Conservation (phyloP, 2,329 filamentous ascomycete species). For the Phyllosticta citriasiana region DNA sequence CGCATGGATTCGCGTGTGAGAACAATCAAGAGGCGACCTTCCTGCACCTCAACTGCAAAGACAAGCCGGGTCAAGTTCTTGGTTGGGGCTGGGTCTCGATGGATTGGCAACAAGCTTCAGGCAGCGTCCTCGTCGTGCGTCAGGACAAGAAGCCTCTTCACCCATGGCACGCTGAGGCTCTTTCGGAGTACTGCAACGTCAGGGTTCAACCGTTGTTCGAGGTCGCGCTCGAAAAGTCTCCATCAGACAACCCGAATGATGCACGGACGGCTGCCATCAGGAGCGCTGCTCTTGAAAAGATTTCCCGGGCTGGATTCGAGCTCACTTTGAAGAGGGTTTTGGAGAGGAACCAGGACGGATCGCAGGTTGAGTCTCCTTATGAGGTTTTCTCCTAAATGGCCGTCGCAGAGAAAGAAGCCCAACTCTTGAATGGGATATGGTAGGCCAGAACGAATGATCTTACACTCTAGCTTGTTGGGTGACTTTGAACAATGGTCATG, state of each 20-base stretch:
- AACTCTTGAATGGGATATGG: too few relatives aligned
- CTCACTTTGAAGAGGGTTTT: too few relatives aligned
- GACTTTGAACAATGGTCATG: too few relatives aligned
- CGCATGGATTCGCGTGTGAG: background rate
- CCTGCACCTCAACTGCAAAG: background rate
- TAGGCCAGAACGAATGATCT: too few relatives aligned
- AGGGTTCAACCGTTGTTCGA: background rate
- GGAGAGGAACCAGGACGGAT: too few relatives aligned
- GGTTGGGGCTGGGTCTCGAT: background rate
- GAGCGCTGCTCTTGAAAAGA: too few relatives aligned
- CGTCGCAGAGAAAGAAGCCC: too few relatives aligned
- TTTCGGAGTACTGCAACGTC: background rate
- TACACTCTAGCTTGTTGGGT: too few relatives aligned
- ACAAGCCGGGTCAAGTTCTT: background rate
- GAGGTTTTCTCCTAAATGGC: too few relatives aligned
- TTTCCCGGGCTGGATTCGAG: too few relatives aligned
- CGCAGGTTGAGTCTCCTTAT: background rate
- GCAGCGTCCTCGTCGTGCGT: background rate
- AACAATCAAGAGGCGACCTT: background rate
- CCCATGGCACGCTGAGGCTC: background rate
- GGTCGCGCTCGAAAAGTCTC: background rate
- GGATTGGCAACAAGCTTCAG: background rate
- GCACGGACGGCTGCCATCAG: too few relatives aligned
- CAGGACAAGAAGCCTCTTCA: background rate
- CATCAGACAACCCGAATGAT: too few relatives aligned